A percentile compares a stretch with the other conserved stretches of the same genome.
These are phyloP conservation scores for Solanum lignicaule DNA, from an alignment of 257 asterid genomes.

Conservation along the genomic window DNA sequence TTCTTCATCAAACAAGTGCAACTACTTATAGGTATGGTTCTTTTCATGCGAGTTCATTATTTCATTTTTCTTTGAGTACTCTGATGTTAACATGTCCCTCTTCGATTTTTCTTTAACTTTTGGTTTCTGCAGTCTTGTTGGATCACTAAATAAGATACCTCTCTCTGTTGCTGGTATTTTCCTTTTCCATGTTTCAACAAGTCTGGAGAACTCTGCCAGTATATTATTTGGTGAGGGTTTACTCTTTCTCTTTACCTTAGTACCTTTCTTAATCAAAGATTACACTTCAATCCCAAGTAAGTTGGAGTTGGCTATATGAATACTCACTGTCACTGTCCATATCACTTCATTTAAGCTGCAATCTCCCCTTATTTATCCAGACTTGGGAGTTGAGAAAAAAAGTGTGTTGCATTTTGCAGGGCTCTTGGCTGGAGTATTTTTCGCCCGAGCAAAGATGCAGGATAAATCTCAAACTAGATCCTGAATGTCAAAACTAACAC, in stretches of 20 bases:
- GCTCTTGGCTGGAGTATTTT: constrained; percentile 76
- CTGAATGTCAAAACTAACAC: not conserved
- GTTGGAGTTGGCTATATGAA: not conserved
- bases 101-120: not conserved
- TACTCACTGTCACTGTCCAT: not conserved
- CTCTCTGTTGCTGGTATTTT: constrained; percentile 86
- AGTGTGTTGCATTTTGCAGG: constrained; percentile 28
- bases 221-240: constrained; percentile 62
- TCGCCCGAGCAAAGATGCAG: constrained; percentile 81
- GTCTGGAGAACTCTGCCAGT: constrained; percentile 73
- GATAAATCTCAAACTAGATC: constrained; percentile 26
- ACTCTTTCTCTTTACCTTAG: not conserved
- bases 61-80: not conserved
- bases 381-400: not conserved
- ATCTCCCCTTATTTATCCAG: not conserved
- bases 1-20: constrained; percentile 95
- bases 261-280: not conserved
- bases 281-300: not conserved
- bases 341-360: not conserved
- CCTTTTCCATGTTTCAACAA: constrained; percentile 75
- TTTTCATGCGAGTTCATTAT: not conserved
- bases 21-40: constrained; percentile 69
- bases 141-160: constrained; percentile 90
- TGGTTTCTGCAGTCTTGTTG: constrained; percentile 59
- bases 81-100: not conserved